These are phyloP conservation scores for Fusarium acutatum DNA, from an alignment of 2,329 filamentous ascomycete genomes.

Conservation along the genomic window DNA sequence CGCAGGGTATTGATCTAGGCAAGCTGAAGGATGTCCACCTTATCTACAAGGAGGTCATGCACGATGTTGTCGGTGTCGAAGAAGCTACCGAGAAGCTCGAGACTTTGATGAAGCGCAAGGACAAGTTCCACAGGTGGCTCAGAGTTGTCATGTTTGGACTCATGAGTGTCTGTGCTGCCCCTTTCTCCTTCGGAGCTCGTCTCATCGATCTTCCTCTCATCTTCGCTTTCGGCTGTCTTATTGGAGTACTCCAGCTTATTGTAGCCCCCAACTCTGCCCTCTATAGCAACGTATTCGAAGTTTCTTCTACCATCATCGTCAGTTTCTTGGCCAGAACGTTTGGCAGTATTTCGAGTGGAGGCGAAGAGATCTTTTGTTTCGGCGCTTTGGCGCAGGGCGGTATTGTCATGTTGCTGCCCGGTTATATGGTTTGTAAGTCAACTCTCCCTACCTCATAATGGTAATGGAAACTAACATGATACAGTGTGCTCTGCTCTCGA, in stretches of 20 bases:
- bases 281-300: constrained; percentile 72
- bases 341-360: constrained; percentile 60
- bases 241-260: constrained; percentile 75
- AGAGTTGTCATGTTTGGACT: constrained; percentile 74
- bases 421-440: constrained; percentile 65
- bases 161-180: constrained; percentile 75
- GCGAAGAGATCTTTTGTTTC: constrained; percentile 67
- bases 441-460: background rate
- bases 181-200: constrained; percentile 78
- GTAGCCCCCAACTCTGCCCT: constrained; percentile 74
- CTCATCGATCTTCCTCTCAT: constrained; percentile 76
- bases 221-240: constrained; percentile 74
- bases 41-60: constrained; percentile 72
- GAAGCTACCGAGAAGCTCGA: constrained; percentile 64
- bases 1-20: constrained; percentile 67
- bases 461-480: background rate
- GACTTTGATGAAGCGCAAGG: constrained; percentile 61
- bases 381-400: constrained; percentile 71
- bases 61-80: constrained; percentile 66
- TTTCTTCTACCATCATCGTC: constrained; percentile 67
- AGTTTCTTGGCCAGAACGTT: constrained; percentile 71
- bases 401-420: constrained; percentile 72
- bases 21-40: constrained; percentile 69
- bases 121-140: constrained; percentile 62
- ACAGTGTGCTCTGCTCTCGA: constrained; percentile 62